phyloP scores from a whole-genome alignment of 176 grass and related monocot genomes.

The Zoysia japonica region DNA sequence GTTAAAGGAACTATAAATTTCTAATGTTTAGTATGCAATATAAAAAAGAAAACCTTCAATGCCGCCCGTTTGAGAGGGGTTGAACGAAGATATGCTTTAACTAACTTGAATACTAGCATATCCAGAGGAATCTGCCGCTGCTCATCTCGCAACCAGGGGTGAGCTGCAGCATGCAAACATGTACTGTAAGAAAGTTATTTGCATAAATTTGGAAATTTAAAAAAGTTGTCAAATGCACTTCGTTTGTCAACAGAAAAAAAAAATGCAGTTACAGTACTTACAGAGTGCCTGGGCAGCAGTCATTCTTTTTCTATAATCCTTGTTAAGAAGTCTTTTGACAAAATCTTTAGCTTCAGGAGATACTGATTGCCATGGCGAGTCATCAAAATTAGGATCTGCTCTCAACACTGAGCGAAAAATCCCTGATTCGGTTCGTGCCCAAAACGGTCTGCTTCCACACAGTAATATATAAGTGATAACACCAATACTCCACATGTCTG shows the following conservation, averaged over 20 bases:
- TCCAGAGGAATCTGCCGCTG: conserved; percentile 68
- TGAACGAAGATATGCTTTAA: conserved; percentile 76
- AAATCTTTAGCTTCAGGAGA: conserved; percentile 94
- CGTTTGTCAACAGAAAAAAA: background rate
- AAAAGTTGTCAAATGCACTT: conserved; percentile 25
- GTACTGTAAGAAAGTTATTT: conserved; percentile 14
- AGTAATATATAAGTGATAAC: conserved; percentile 97
- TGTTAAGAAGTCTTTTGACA: conserved; percentile 94
- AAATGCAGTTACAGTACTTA: conserved; percentile 40
- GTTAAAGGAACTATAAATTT: conserved; percentile 14
- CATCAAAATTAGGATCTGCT: conserved; percentile 96
- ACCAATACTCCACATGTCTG: conserved; percentile 98
- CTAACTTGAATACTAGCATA: conserved; percentile 78
- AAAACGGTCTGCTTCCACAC: conserved; percentile 96
- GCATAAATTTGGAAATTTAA: conserved; percentile 25
- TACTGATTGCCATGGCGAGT: conserved; percentile 75
- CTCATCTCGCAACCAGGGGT: conserved; percentile 89
- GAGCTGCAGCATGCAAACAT: conserved; percentile 49
- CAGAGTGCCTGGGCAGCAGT: conserved; percentile 96
- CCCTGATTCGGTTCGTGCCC: conserved; percentile 98
- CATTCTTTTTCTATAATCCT: conserved; percentile 99
- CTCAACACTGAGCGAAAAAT: conserved; percentile 97
- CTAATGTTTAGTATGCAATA: background rate
- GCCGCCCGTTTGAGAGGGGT: conserved; percentile 90
- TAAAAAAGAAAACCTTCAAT: conserved; percentile 72